Percentiles rank a stretch among this genome's conserved stretches.
Evolutionary conservation across 2,329 filamentous ascomycete species (phyloP).

Genomic region (Beauveria australis): DNA sequence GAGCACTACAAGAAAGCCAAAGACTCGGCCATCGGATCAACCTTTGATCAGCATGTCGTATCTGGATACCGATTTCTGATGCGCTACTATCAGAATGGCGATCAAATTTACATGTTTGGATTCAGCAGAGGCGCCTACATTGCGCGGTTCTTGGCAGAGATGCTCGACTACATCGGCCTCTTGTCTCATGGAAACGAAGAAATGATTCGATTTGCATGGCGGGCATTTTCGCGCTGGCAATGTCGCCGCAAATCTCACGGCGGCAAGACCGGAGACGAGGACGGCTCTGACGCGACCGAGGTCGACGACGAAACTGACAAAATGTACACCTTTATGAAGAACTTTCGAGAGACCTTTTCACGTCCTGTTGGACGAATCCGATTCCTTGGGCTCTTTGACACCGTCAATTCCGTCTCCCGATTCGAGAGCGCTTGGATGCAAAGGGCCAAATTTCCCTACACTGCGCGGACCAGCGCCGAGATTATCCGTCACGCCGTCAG

Average conservation of each 20-base stretch:
- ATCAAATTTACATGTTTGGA: conserved; percentile 65
- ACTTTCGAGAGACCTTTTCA: conserved; percentile 74
- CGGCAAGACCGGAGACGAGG: conserved; percentile 42
- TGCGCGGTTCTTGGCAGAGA: conserved; percentile 69
- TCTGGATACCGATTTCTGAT: conserved; percentile 75
- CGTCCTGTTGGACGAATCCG: conserved; percentile 64
- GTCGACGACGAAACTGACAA: conserved; percentile 23
- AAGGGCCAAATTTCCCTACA: conserved; percentile 67
- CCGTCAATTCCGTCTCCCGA: conserved; percentile 69
- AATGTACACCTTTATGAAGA: conserved; percentile 69
- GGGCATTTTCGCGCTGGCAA: conserved; percentile 69
- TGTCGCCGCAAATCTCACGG: conserved; percentile 59
- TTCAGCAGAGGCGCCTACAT: conserved; percentile 68
- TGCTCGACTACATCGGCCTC: conserved; percentile 76
- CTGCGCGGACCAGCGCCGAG: conserved; percentile 46
- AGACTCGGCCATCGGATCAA: conserved; percentile 71
- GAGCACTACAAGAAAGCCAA: conserved; percentile 67
- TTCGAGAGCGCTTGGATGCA: conserved; percentile 76
- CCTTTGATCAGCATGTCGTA: conserved; percentile 76
- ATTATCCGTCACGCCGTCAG: conserved; percentile 62
- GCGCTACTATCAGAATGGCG: conserved; percentile 58
- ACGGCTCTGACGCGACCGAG: conserved; percentile 28
- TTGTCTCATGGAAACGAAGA: conserved; percentile 78
- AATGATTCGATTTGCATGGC: conserved; percentile 78
- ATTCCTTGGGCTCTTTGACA: conserved; percentile 75